Percentiles rank a stretch among this genome's conserved stretches.
Evolutionary conservation across 2,329 filamentous ascomycete genomes (phyloP).

Genomic region (Fusarium keratoplasticum): DNA sequence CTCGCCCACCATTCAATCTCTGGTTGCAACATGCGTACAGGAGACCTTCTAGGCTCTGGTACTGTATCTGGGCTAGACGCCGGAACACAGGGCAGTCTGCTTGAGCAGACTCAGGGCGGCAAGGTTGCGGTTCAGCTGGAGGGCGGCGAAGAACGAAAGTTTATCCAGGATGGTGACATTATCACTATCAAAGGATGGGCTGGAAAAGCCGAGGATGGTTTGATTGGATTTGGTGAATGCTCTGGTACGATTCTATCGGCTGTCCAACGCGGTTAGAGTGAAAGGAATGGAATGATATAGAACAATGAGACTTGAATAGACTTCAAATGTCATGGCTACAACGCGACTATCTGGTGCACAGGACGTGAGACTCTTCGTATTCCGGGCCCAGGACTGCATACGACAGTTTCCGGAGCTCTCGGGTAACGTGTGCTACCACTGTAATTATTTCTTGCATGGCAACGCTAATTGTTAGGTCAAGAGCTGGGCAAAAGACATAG

Average conservation of each 20-base stretch:
- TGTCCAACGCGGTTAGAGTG: background rate
- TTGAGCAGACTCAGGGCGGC: slow-evolving; percentile 78
- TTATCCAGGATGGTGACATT: slow-evolving; percentile 37
- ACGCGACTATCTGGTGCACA: background rate
- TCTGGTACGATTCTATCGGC: background rate
- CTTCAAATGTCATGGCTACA: background rate
- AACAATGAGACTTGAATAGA: background rate
- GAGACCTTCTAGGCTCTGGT: slow-evolving; percentile 81
- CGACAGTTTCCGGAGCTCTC: background rate
- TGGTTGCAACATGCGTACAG: slow-evolving; percentile 78
- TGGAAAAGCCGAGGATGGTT: slow-evolving; percentile 6
- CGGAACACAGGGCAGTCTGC: slow-evolving; percentile 75
- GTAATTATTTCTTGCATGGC: background rate
- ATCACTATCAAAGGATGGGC: slow-evolving; percentile 36
- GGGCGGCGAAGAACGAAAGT: slow-evolving; percentile 63
- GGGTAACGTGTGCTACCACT: background rate
- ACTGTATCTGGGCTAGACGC: slow-evolving; percentile 75
- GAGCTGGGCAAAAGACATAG: no score
- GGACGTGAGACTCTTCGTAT: background rate
- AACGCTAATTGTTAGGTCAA: background rate
- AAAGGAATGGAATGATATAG: background rate
- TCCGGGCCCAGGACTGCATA: background rate
- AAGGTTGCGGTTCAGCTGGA: slow-evolving; percentile 72
- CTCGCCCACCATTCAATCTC: slow-evolving; percentile 82
- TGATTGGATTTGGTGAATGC: slow-evolving; percentile 39